Conservation (phyloP, 495 filamentous ascomycete genomes). For the Tuber aestivum region DNA sequence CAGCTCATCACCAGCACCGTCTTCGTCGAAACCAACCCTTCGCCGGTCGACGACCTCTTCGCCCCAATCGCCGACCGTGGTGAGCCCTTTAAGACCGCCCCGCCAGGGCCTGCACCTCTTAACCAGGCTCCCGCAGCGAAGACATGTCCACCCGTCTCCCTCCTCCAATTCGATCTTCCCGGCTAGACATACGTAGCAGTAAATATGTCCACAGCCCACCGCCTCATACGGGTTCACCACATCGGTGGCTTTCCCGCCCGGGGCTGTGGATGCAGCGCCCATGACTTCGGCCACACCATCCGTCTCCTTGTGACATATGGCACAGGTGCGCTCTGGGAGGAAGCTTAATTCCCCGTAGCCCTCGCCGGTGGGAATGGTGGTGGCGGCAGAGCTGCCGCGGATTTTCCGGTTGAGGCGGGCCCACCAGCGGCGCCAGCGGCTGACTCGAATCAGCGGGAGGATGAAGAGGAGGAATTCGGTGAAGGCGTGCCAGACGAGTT, state of each 20-base stretch:
- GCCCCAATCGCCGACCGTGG: constrained; percentile 38
- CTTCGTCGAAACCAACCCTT: constrained; percentile 27
- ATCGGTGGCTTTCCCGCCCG: constrained; percentile 82
- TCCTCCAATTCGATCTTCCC: constrained; percentile 85
- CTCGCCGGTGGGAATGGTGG: constrained; percentile 46
- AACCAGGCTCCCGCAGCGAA: constrained; percentile 77
- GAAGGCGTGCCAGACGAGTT: constrained; percentile 98
- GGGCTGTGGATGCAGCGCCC: constrained; percentile 53
- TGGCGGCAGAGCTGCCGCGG: constrained; percentile 46
- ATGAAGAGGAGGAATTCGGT: constrained; percentile 97
- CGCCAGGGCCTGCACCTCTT: constrained; percentile 90
- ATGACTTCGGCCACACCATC: constrained; percentile 64
- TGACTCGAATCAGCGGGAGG: constrained; percentile 85
- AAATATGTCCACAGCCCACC: constrained; percentile 83
- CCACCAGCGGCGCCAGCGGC: constrained; percentile 86
- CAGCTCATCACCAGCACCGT: constrained; percentile 6
- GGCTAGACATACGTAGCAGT: constrained; percentile 96
- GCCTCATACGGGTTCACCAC: constrained; percentile 95
- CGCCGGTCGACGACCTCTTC: constrained; percentile 37
- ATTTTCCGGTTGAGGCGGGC: constrained; percentile 73
- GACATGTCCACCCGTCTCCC: constrained; percentile 91
- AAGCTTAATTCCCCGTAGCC: constrained; percentile 69
- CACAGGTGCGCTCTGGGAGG: constrained; percentile 88
- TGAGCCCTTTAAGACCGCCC: constrained; percentile 51
- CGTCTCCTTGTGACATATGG: constrained; percentile 94